Conservation (phyloP, 257 asterid species). For the Misopates orontium region DNA sequence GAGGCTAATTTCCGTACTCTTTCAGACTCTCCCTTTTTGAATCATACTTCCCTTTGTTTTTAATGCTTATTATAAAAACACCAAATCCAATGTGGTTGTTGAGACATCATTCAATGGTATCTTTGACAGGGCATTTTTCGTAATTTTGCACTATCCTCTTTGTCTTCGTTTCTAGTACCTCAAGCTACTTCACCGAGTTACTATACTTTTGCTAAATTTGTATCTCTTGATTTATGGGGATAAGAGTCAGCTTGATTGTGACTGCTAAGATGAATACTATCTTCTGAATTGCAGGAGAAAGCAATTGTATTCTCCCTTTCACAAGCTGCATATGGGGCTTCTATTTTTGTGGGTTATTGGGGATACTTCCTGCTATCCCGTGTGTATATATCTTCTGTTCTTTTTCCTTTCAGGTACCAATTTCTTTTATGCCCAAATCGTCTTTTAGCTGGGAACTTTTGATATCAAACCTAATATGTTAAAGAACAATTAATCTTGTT, state of each 20-base stretch:
- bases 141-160: background rate
- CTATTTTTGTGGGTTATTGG: slow-evolving; percentile 85
- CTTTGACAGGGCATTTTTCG: background rate
- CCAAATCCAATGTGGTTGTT: background rate
- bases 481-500: background rate
- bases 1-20: slow-evolving; percentile 10
- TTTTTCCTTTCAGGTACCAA: slow-evolving; percentile 81
- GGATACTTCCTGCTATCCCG: slow-evolving; percentile 67
- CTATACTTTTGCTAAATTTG: slow-evolving; percentile 1
- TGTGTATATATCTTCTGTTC: slow-evolving; percentile 46
- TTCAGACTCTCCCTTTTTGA: background rate
- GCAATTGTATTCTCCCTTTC: slow-evolving; percentile 76
- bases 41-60: background rate
- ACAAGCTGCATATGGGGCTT: slow-evolving; percentile 83
- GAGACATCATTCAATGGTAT: background rate
- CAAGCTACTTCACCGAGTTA: slow-evolving; percentile 3
- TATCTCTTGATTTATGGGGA: slow-evolving; percentile 13
- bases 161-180: background rate
- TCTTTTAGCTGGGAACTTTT: slow-evolving; percentile 11
- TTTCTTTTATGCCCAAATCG: slow-evolving; percentile 17
- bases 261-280: slow-evolving; percentile 25
- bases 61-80: slow-evolving; percentile 15
- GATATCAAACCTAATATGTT: slow-evolving; percentile 7
- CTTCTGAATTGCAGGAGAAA: slow-evolving; percentile 69
- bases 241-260: slow-evolving; percentile 12